These are phyloP conservation scores for Rosa rugosa DNA, from an alignment of 306 rosid genomes.

Conservation along the genomic window DNA sequence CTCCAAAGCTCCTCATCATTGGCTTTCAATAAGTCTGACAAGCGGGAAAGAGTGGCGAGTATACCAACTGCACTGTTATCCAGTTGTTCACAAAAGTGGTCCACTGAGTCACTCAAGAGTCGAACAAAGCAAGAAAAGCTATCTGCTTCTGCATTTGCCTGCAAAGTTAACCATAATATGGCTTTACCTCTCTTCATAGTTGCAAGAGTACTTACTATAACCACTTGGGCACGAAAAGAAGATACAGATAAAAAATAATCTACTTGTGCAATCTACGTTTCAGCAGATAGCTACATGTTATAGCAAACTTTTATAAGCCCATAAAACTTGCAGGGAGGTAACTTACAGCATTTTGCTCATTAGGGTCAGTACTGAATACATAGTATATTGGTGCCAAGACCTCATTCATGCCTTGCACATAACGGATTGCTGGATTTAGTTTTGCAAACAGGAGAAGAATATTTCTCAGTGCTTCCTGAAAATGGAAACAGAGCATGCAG, in stretches of 20 bases:
- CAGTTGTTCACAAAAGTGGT: constrained; percentile 81
- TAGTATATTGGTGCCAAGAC: constrained; percentile 82
- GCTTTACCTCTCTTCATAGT: constrained; percentile 6
- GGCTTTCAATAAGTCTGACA: constrained; percentile 58
- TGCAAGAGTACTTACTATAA: not conserved
- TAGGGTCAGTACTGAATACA: constrained; percentile 54
- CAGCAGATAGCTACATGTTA: not conserved
- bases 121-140: constrained; percentile 78
- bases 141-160: constrained; percentile 87
- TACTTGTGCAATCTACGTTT: not conserved
- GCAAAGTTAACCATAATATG: constrained; percentile 14
- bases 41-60: constrained; percentile 67
- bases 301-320: not conserved
- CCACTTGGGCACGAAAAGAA: not conserved
- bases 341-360: constrained; percentile 71
- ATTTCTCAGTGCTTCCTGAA: constrained; percentile 80
- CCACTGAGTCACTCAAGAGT: constrained; percentile 70
- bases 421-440: constrained; percentile 72
- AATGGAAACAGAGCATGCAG: constrained; percentile 21
- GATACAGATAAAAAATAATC: not conserved
- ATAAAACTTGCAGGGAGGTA: constrained; percentile 15
- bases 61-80: constrained; percentile 76
- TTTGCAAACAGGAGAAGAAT: constrained; percentile 76
- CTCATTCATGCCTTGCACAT: constrained; percentile 94
- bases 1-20: constrained; percentile 74